Evolutionary conservation across 177 flowering plant genomes (phyloP), one percentile per base, ranked within the genome.

Genomic region (Telopea speciosissima): DNA sequence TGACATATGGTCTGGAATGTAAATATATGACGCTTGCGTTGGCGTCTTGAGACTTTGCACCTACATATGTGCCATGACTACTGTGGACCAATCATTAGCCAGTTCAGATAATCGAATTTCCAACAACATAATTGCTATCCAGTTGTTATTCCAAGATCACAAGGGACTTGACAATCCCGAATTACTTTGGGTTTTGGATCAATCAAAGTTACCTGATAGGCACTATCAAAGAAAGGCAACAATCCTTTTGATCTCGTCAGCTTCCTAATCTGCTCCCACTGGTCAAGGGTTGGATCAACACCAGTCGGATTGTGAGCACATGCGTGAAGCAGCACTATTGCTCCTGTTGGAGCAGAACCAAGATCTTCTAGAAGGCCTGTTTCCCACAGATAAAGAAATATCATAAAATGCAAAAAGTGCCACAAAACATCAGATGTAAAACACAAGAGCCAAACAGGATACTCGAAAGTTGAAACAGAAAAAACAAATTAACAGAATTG

Each of bases 281-380:
- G 97, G 70, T 87, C 81, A 71, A 84, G 77, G 54, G 96, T 93
- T 62, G 99, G 97, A 80, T 96, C 99, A 75, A 96, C 98, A 76
- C 98, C 99, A 72, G 99, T 96, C 56, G 99, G 99, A 74, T 96
- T 96, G 79, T 96, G 99, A 73, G 99, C 99, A 79, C 99, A 96
- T 66, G 99, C 99, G 87, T 96, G 99, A 42, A 96, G 96, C 67
- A 96, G 93, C 76, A 96, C 98, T 49, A 96, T 84, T 67, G 97
- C 88, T 77, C 98, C 99, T n/a, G 83, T 70, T 68, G 97, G 93
- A 65, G 97, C 97, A 74, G 95, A 79, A 68, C 86, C 79, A 70
- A 96, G 90, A 70, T 96, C 99, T 73, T 96, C 97, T 49, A 96
- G 68, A 66, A 96, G 81, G 63, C 98, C 99, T 93, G 78, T 77